Percentiles rank a stretch among this genome's conserved stretches.
These are phyloP conservation scores for Glaciozyma martinii DNA, from an alignment of 768 basidiomycete genomes.

Conservation along the genomic window DNA sequence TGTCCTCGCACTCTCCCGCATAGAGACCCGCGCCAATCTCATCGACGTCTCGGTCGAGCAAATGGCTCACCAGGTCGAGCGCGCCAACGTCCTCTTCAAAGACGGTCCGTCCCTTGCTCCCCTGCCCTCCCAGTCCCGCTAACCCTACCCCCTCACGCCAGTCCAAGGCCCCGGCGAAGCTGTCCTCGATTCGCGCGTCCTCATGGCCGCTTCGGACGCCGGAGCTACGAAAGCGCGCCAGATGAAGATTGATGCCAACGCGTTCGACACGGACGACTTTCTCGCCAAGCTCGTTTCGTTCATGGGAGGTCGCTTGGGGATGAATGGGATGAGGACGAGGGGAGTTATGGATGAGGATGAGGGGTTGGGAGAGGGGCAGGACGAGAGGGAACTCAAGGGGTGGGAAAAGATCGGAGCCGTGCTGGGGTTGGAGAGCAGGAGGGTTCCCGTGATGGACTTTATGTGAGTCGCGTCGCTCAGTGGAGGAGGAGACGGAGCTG, in stretches of 20 bases:
- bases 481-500: too few species aligned
- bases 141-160: conserved; percentile 32
- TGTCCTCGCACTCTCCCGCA: not conserved
- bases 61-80: conserved; percentile 22
- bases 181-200: conserved; percentile 73
- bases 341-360: conserved; percentile 35
- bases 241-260: conserved; percentile 76
- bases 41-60: conserved; percentile 26
- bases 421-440: conserved; percentile 66
- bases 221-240: conserved; percentile 80
- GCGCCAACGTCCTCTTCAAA: conserved; percentile 32
- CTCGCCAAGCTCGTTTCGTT: conserved; percentile 61
- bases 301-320: conserved; percentile 58
- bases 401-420: conserved; percentile 83
- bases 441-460: conserved; percentile 74
- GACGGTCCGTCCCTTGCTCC: conserved; percentile 16
- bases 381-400: conserved; percentile 37
- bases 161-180: conserved; percentile 80
- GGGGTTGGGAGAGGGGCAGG: conserved; percentile 42
- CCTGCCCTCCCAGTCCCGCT: not conserved
- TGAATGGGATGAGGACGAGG: conserved; percentile 42
- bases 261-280: conserved; percentile 89
- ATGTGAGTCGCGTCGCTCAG: conserved; percentile 52
- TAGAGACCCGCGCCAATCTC: conserved; percentile 12
- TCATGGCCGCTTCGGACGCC: conserved; percentile 66